Percentiles rank a stretch among this genome's conserved stretches.
Evolutionary conservation across 2,329 filamentous ascomycete species (phyloP).

Genomic region (Chaetothyriales sp.): DNA sequence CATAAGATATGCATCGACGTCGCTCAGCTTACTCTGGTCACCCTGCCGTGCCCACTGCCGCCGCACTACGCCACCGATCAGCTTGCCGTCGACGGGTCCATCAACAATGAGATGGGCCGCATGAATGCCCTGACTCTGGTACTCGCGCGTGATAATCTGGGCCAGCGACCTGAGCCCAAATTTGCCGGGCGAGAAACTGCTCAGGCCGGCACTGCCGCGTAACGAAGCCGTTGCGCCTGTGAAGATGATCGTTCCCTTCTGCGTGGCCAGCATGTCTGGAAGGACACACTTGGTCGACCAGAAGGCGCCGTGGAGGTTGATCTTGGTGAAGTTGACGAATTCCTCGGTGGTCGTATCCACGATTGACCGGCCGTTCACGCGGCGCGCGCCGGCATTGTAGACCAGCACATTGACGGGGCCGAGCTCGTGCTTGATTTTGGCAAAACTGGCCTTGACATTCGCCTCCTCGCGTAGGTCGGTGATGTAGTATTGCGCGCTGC

Average conservation of each 20-base stretch:
- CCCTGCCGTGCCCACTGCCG: slow-evolving; percentile 9
- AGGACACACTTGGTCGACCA: slow-evolving; percentile 14
- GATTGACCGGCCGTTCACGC: slow-evolving; percentile 12
- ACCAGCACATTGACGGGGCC: slow-evolving; percentile 10
- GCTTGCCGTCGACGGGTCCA: slow-evolving; percentile 36
- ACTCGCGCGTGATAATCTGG: slow-evolving; percentile 40
- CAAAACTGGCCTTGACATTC: slow-evolving; percentile 9
- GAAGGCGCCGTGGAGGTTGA: slow-evolving; percentile 17
- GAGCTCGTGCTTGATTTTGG: slow-evolving; percentile 7
- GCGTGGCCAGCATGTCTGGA: slow-evolving; percentile 13
- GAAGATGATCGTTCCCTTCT: slow-evolving; percentile 11
- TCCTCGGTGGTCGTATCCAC: slow-evolving; percentile 12
- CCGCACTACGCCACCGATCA: slow-evolving; percentile 8
- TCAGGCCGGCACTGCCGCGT: slow-evolving; percentile 11
- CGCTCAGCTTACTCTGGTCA: slow-evolving; percentile 7
- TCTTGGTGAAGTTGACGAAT: slow-evolving; percentile 15
- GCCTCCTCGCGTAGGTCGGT: slow-evolving; percentile 10
- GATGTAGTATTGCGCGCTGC: slow-evolving; percentile 11
- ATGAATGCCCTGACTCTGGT: slow-evolving; percentile 42
- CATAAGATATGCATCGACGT: slow-evolving; percentile 8
- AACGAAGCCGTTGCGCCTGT: slow-evolving; percentile 12
- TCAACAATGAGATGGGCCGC: slow-evolving; percentile 44
- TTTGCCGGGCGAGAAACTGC: slow-evolving; percentile 14
- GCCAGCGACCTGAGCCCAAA: slow-evolving; percentile 39
- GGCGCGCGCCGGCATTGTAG: slow-evolving; percentile 13